Conservation (phyloP, 305 asterid species). For the Rubia balearica region DNA sequence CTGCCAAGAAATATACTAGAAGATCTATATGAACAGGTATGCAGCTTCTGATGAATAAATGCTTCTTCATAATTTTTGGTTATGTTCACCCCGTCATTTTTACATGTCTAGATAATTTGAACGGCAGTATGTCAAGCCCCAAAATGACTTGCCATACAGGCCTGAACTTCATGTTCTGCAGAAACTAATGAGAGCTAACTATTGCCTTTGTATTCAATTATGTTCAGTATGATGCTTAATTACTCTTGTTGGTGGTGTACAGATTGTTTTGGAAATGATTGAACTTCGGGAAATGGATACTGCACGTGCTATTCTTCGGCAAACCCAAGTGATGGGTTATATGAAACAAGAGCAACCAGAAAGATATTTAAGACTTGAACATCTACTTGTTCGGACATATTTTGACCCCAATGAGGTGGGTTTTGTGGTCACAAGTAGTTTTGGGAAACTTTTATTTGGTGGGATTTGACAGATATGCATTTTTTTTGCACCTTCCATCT, state of each 20-base stretch:
- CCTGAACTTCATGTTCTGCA: not conserved
- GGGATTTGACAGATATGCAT: not conserved
- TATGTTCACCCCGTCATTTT: not conserved
- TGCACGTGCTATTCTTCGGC: constrained; percentile 94
- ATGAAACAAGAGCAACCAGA: constrained; percentile 99
- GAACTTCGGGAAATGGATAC: constrained; percentile 99
- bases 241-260: constrained; percentile 5
- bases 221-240: not conserved
- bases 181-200: not conserved
- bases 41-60: constrained; percentile 9
- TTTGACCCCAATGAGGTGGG: constrained; percentile 92
- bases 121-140: not conserved
- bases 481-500: too few relatives aligned
- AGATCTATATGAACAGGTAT: constrained; percentile 94
- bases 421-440: constrained; percentile 2
- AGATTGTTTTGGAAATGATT: constrained; percentile 98
- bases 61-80: not conserved
- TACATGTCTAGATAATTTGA: not conserved
- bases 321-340: constrained; percentile 98
- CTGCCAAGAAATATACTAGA: constrained; percentile 87
- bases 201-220: not conserved
- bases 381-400: constrained; percentile 87
- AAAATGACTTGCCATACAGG: not conserved
- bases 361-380: constrained; percentile 89
- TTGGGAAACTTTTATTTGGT: not conserved